Evolutionary conservation across 805 yeast species (phyloP), one percentile per base, ranked within the genome.

Genomic region (Debaryomyces maramus): DNA sequence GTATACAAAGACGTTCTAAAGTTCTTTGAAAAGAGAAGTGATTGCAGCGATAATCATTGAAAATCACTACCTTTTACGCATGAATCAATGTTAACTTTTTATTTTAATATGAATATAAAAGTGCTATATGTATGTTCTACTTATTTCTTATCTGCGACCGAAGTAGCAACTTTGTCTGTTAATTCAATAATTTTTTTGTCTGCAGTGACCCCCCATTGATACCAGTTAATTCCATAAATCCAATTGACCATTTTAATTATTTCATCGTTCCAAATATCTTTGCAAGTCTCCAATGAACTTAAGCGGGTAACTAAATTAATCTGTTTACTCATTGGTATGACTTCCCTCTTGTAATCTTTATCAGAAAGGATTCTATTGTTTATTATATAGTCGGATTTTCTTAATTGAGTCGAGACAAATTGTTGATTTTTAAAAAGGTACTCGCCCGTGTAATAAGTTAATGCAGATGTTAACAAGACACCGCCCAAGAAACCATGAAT

Each of bases 221-320:
- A 66, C 74, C 79, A 63, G 56, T 73, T 71, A 45, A 78, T 67
- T 34, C 73, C 53, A 52, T 83, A 84, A 10, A 84, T 49, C 77
- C 85, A 82, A 48, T 80, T 79, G 16, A 81, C 86, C 43, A 76
- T 73, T 32, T 66, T 69, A 41, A 83, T 72, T 39, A 86, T 74
- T 56, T 85, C 90, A 32, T 77, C 80, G 55, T 86, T 83, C 95
- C 95, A 86, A 30, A 85, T 70, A 53, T 86, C 95, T 48, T 81
- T 84, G 44, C 77, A 67, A 0, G 89, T 82, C 58, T 87, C 89
- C 7, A 53, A 53, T 22, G 79, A 45, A 17, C 63, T 57, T 8
- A 67, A 61, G 21, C 85, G 72, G 16, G 45, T 41, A 19, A 52
- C 49, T 24, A 43, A 31, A 26, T 42, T 38, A 10, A 46, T 45